Base-by-base conservation (phyloP, 1,284 basidiomycete species). In the Chalciporus sp. region DNA sequence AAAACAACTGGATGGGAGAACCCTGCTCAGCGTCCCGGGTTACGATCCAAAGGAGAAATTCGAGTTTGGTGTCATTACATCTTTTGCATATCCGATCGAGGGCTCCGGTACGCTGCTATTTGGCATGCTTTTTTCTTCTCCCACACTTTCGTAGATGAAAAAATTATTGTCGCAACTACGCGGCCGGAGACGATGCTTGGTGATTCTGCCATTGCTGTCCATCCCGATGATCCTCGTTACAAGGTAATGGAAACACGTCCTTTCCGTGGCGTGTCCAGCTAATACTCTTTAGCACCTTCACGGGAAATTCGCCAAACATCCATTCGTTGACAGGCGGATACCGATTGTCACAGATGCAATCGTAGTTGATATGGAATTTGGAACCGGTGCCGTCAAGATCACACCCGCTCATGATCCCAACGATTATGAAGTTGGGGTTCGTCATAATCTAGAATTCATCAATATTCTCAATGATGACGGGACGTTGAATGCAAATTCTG, bases 161-260 rank as follows among this genome's bases (percentile, higher is more conserved):
- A 83, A 69, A 92, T 99, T 60, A 80, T 97, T 52, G 90, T 99
- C 48, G 96, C 95, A 0, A 99, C 97, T 2, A 99, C 97, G 11
- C 93, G 97, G 81, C 95, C 95, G 0, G 97, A 99, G 75, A 99
- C 97, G 1, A 97, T 99, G 92, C 83, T 99, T 1, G 97, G 97
- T 56, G 97, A 99, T 81, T 95, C 95, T 7, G 97, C 94, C 31
- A 89, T 99, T 44, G 97, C 97, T 42, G 94, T 99, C 1, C 96
- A 99, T 73, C 95, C 95, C 2, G 83, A 95, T 55, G 97, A 99
- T 72, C 72, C 82, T 27, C 84, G 97, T n/a, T 98, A 99, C 77
- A 96, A 80, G 69, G 74, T 75, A 39, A 45, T 59, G 0, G 1
- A 11, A 27, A 41, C 48, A 17, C 2, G 2, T 52, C 39, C 12